A percentile compares a stretch with the other conserved stretches of the same genome.
phyloP scores from a whole-genome alignment of 495 filamentous ascomycete genomes.

The Xylaria cubensis region DNA sequence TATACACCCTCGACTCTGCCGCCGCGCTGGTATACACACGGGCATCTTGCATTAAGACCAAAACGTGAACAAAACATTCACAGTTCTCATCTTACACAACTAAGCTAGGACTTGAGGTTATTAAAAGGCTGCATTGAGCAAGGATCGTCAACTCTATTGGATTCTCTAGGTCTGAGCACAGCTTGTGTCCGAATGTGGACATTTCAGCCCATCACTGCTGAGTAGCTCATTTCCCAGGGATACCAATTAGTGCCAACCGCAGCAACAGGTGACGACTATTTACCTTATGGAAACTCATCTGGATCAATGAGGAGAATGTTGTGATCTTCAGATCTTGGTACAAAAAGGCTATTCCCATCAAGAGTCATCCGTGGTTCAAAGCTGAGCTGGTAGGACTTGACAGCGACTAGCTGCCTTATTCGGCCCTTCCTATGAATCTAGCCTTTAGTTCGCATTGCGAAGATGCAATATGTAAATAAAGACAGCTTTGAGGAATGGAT shows the following conservation, averaged over 20 bases:
- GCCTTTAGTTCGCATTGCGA: neutral
- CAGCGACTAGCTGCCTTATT: neutral
- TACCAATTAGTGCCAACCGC: neutral
- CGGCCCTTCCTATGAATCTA: neutral
- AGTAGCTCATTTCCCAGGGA: neutral
- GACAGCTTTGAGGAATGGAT: neutral
- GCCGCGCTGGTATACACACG: neutral
- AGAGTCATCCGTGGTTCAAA: neutral
- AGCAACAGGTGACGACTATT: neutral
- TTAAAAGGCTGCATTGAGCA: neutral
- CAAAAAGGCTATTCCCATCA: neutral
- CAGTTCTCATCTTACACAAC: neutral
- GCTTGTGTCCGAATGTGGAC: neutral
- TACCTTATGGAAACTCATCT: neutral
- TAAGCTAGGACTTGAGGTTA: neutral
- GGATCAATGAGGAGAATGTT: neutral
- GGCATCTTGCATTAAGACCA: neutral
- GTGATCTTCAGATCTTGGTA: neutral
- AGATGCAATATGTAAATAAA: neutral
- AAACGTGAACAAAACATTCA: neutral
- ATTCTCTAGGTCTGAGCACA: neutral
- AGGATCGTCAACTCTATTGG: slow-evolving; percentile 7
- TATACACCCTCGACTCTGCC: neutral
- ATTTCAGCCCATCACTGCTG: slow-evolving; percentile 8
- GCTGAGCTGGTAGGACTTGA: neutral